Evolutionary conservation across 2,329 filamentous ascomycete genomes (phyloP).

Genomic region (Trichoderma koningiopsis): DNA sequence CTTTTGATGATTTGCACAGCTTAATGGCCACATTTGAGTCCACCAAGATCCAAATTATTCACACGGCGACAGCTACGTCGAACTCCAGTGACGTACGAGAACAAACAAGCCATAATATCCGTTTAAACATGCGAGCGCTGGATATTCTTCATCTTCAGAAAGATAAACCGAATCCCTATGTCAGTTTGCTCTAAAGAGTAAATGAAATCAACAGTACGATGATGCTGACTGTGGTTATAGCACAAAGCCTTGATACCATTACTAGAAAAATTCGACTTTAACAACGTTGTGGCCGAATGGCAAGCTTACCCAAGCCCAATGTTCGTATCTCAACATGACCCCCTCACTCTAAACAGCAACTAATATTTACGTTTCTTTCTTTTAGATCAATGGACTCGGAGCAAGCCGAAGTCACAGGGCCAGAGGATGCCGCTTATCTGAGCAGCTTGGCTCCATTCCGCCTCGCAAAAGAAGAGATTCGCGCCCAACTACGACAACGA

Average conservation of each 20-base stretch:
- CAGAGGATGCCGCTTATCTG: conserved; percentile 8
- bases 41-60: conserved; percentile 19
- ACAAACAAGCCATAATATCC: conserved; percentile 4
- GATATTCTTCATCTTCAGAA: conserved; percentile 10
- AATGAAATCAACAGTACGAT: no score
- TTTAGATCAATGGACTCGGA: conserved; percentile 7
- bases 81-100: conserved; percentile 11
- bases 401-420: conserved; percentile 13
- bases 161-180: conserved; percentile 13
- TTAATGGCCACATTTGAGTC: conserved; percentile 20
- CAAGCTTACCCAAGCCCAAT: conserved; percentile 19
- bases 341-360: not conserved
- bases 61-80: conserved; percentile 17
- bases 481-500: not conserved
- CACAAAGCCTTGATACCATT: conserved; percentile 14
- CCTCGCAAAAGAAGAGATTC: conserved; percentile 17
- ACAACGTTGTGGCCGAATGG: conserved; percentile 20
- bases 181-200: not conserved
- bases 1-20: conserved; percentile 14
- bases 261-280: conserved; percentile 16
- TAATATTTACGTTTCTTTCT: not conserved
- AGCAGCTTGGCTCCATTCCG: conserved; percentile 13
- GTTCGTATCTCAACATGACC: not conserved
- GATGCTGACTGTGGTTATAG: not conserved
- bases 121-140: conserved; percentile 4